Conservation (phyloP, 306 rosid genomes). For the Dalbergia oliveri region DNA sequence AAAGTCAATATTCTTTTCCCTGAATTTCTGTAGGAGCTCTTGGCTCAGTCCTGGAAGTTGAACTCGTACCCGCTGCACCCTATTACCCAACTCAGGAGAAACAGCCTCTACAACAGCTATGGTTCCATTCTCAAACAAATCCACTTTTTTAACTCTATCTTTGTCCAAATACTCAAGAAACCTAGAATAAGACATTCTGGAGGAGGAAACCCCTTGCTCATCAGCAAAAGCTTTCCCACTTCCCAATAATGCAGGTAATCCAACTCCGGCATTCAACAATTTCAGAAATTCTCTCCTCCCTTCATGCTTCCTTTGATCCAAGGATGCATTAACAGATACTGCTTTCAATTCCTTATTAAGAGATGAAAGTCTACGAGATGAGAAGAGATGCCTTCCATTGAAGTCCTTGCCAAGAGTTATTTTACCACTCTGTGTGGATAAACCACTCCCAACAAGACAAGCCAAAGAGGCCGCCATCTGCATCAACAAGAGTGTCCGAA, state of each 20-base stretch:
- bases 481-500: constrained; percentile 23
- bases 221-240: constrained; percentile 80
- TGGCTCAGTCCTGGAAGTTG: constrained; percentile 98
- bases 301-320: constrained; percentile 65
- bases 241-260: constrained; percentile 74
- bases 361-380: constrained; percentile 55
- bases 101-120: constrained; percentile 91
- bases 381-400: constrained; percentile 57
- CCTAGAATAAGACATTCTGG: constrained; percentile 96
- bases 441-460: constrained; percentile 79
- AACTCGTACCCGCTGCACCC: constrained; percentile 91
- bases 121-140: constrained; percentile 91
- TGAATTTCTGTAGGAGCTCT: constrained; percentile 94
- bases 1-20: constrained; percentile 95
- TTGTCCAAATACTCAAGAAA: constrained; percentile 94
- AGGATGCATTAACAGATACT: constrained; percentile 62
- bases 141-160: constrained; percentile 91
- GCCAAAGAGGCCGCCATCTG: constrained; percentile 85
- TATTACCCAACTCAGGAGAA: constrained; percentile 89
- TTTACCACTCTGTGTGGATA: constrained; percentile 62
- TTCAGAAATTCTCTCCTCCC: constrained; percentile 89
- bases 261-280: constrained; percentile 72
- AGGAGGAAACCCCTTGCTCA: constrained; percentile 91
- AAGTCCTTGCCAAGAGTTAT: constrained; percentile 62
- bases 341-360: constrained; percentile 53